Evolutionary conservation across 2,329 filamentous ascomycete species (phyloP).

Genomic region (Thermoascus crustaceus): DNA sequence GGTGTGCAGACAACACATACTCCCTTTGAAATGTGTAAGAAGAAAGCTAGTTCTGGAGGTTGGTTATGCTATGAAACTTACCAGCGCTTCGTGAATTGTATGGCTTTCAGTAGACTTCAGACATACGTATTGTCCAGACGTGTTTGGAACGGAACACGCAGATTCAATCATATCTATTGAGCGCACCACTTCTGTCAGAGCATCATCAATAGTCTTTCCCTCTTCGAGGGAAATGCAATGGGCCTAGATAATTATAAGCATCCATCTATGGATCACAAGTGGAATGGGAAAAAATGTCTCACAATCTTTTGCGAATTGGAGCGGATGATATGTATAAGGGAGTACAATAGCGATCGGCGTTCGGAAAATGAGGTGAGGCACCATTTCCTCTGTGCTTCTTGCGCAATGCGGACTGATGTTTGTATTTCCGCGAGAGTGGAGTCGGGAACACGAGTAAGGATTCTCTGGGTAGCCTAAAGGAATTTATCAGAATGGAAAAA

Average conservation of each 20-base stretch:
- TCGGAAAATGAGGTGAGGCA: neutral
- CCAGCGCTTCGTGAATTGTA: conserved; percentile 1
- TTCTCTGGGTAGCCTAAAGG: neutral
- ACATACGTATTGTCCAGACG: neutral
- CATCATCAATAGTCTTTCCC: neutral
- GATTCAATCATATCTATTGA: neutral
- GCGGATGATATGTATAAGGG: neutral
- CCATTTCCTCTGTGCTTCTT: neutral
- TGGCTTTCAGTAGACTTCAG: neutral
- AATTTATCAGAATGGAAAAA: neutral
- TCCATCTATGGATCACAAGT: too few relatives aligned
- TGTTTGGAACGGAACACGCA: neutral
- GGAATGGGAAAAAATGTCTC: too few relatives aligned
- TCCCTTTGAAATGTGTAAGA: neutral
- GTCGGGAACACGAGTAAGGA: neutral
- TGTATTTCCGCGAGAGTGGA: neutral
- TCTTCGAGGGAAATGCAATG: neutral
- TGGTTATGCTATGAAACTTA: neutral
- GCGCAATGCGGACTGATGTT: neutral
- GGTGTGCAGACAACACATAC: conserved; percentile 1
- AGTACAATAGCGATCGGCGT: neutral
- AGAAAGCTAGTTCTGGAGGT: too few relatives aligned
- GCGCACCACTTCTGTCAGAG: neutral
- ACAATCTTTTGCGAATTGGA: conserved; percentile 1
- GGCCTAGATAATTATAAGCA: too few relatives aligned